These are phyloP conservation scores for Lactifluus pinguis DNA, from an alignment of 768 basidiomycete genomes.

Conservation along the genomic window DNA sequence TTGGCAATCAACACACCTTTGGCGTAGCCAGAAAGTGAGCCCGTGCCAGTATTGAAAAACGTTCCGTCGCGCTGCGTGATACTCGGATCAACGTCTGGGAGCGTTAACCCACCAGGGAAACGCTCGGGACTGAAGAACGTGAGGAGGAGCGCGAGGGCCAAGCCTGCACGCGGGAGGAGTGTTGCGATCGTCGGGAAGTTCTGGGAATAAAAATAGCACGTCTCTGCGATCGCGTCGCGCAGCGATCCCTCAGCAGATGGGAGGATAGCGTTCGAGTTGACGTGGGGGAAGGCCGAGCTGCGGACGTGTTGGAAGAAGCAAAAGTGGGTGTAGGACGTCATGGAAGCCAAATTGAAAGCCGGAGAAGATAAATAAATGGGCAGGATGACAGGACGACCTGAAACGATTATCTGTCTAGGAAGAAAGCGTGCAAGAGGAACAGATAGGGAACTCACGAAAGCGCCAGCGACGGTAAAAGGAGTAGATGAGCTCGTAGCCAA, in stretches of 20 bases:
- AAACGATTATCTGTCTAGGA: not conserved
- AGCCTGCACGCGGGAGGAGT: no score
- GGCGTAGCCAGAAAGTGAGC: no score
- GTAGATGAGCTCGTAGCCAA: conserved; percentile 71
- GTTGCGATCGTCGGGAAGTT: no score
- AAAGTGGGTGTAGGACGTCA: no score
- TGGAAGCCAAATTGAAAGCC: conserved; percentile 25
- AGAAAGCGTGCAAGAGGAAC: conserved; percentile 19
- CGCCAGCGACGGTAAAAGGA: conserved; percentile 60
- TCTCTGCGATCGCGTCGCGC: conserved; percentile 61
- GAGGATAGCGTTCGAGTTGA: conserved; percentile 1
- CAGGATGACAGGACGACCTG: conserved; percentile 63
- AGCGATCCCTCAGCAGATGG: conserved; percentile 21
- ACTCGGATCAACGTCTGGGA: no score
- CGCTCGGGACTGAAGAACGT: conserved; percentile 45
- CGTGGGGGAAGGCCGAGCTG: conserved; percentile 44
- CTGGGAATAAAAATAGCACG: no score
- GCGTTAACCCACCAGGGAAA: no score
- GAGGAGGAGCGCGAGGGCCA: conserved; percentile 56
- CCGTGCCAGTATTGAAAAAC: no score
- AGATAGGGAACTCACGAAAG: conserved; percentile 48
- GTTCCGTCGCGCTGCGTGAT: no score
- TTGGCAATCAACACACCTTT: no score
- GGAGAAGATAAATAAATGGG: conserved; percentile 47
- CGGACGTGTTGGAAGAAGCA: conserved; percentile 74